These are phyloP conservation scores for Ocimum tenuiflorum DNA, from an alignment of 257 asterid genomes.

Conservation along the genomic window DNA sequence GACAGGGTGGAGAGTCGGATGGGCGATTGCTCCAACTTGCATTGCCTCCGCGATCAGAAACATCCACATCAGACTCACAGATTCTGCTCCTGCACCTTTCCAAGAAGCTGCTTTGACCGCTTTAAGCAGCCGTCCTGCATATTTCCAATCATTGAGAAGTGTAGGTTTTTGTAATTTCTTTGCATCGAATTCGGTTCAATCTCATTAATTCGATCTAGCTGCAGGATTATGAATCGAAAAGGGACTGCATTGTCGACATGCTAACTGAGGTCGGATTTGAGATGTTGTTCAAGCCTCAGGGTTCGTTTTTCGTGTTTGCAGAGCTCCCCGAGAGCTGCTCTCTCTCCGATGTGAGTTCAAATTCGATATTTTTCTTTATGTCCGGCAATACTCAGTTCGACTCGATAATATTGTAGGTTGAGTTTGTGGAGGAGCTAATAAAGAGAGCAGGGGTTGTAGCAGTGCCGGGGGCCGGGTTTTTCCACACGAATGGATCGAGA, in stretches of 20 bases:
- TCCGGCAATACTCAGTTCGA: too few species aligned
- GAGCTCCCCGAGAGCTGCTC: conserved; percentile 68
- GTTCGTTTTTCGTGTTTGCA: conserved; percentile 65
- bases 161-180: conserved; percentile 30
- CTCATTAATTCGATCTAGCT: neutral
- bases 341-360: conserved; percentile 59
- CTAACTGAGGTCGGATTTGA: conserved; percentile 63
- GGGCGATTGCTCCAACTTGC: conserved; percentile 75
- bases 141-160: conserved; percentile 42
- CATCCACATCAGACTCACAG: conserved; percentile 62
- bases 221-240: conserved; percentile 69
- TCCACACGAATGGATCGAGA: conserved; percentile 31
- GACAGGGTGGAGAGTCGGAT: conserved; percentile 94
- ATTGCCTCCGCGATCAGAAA: conserved; percentile 74
- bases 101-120: conserved; percentile 90
- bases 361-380: neutral
- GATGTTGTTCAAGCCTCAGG: conserved; percentile 54
- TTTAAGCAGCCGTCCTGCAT: conserved; percentile 54
- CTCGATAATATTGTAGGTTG: conserved; percentile 38
- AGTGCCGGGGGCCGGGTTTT: conserved; percentile 82
- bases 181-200: neutral
- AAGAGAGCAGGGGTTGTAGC: conserved; percentile 84
- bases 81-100: conserved; percentile 90
- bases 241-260: conserved; percentile 52
- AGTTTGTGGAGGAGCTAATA: conserved; percentile 66